A percentile compares a stretch with the other conserved stretches of the same genome.
Conservation (phyloP, 768 basidiomycete species). For the Phaeotremella fagi region DNA sequence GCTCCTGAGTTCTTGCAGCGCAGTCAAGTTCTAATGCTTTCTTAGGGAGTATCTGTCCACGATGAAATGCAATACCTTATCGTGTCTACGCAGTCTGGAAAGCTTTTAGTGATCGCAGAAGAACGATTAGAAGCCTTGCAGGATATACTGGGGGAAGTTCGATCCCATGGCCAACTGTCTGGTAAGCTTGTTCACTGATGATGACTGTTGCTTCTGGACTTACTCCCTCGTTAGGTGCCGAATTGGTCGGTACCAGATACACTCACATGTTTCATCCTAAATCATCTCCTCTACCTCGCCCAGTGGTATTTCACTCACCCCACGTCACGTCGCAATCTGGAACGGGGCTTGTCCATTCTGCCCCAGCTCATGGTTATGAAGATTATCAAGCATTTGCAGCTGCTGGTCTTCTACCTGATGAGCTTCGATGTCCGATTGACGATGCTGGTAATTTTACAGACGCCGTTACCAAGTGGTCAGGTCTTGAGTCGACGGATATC, state of each 20-base stretch:
- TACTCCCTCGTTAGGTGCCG: slow-evolving; percentile 47
- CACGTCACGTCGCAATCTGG: slow-evolving; percentile 86
- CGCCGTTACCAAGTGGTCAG: slow-evolving; percentile 59
- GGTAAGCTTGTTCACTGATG: slow-evolving; percentile 32
- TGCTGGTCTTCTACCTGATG: slow-evolving; percentile 41
- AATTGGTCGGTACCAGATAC: slow-evolving; percentile 62
- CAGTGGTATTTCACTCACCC: slow-evolving; percentile 60
- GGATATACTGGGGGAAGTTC: slow-evolving; percentile 42
- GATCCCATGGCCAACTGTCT: slow-evolving; percentile 37
- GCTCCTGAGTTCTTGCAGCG: slow-evolving; percentile 16
- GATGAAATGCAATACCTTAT: slow-evolving; percentile 65
- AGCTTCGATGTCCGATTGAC: slow-evolving; percentile 76
- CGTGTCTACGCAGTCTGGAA: slow-evolving; percentile 39
- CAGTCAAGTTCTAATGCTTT: background rate
- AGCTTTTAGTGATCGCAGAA: slow-evolving; percentile 47
- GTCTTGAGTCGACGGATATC: slow-evolving; percentile 50
- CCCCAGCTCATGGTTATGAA: slow-evolving; percentile 89
- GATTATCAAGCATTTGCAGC: slow-evolving; percentile 69
- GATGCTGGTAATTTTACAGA: slow-evolving; percentile 65
- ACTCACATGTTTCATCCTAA: slow-evolving; percentile 57
- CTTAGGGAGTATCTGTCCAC: slow-evolving; percentile 82
- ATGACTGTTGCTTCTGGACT: background rate
- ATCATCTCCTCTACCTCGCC: slow-evolving; percentile 25
- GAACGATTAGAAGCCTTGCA: slow-evolving; percentile 47
- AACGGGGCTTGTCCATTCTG: slow-evolving; percentile 91